phyloP scores from a whole-genome alignment of 108 stramenopile genomes.

The Nitzschia sp. region DNA sequence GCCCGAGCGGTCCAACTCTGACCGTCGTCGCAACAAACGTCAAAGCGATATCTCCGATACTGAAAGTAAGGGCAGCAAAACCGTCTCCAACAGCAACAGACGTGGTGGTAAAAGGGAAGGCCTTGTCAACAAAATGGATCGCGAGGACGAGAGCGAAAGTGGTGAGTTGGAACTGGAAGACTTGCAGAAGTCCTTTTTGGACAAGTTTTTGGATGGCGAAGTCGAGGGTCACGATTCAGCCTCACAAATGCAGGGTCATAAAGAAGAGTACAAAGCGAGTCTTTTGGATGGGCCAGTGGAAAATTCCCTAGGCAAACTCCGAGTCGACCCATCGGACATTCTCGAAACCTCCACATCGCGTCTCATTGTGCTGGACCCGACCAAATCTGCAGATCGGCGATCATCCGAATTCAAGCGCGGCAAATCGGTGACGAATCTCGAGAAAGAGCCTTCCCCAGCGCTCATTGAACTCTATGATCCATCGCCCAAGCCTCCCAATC shows the following conservation, averaged over 20 bases:
- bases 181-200: conserved; percentile 2
- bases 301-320: neutral
- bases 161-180: conserved; percentile 5
- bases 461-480: neutral
- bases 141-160: neutral
- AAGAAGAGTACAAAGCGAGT: conserved; percentile 1
- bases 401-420: neutral
- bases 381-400: neutral
- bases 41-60: neutral
- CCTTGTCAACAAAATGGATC: no score
- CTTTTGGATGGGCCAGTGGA: no score
- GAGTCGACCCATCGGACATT: no score
- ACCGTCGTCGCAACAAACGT: neutral
- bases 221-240: conserved; percentile 10
- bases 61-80: neutral
- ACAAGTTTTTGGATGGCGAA: neutral
- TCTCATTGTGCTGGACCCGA: neutral
- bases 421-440: neutral
- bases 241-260: neutral
- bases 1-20: neutral
- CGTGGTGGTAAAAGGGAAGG: neutral
- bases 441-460: neutral
- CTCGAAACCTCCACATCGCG: no score
- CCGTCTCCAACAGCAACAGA: neutral
- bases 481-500: no score